These are phyloP conservation scores for Penstemon barbatus DNA, from an alignment of 257 asterid species.

Conservation along the genomic window DNA sequence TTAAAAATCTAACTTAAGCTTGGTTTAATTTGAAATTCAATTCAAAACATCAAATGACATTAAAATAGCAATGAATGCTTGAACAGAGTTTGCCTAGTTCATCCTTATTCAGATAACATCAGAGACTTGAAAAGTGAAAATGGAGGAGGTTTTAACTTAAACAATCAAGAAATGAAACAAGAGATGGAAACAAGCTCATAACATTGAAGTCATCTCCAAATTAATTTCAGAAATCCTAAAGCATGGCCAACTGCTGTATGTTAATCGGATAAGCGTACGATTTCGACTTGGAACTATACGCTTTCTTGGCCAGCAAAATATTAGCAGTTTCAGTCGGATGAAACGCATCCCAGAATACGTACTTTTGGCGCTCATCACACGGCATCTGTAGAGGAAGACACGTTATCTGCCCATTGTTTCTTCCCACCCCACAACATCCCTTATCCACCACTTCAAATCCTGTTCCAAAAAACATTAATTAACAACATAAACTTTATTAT, in stretches of 20 bases:
- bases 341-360: constrained; percentile 89
- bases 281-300: constrained; percentile 57
- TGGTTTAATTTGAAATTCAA: too few relatives aligned
- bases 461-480: constrained; percentile 20
- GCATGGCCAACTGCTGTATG: constrained; percentile 68
- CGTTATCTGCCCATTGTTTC: constrained; percentile 84
- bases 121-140: too few relatives aligned
- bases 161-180: too few relatives aligned
- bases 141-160: too few relatives aligned
- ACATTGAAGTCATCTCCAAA: background rate
- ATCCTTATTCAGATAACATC: too few relatives aligned
- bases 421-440: constrained; percentile 93
- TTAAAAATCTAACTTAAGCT: too few relatives aligned
- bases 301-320: constrained; percentile 69
- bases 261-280: constrained; percentile 72
- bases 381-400: constrained; percentile 81
- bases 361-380: constrained; percentile 54
- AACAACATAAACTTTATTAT: too few relatives aligned
- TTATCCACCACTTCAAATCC: constrained; percentile 80
- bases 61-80: too few relatives aligned
- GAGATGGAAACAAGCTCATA: too few relatives aligned
- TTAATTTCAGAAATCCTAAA: constrained; percentile 29
- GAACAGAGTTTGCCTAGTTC: too few relatives aligned
- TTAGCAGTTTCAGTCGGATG: constrained; percentile 90
- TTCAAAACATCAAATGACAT: too few relatives aligned